These are phyloP conservation scores for Gonium pectorale DNA, from an alignment of 139 green algal genomes.

Conservation along the genomic window DNA sequence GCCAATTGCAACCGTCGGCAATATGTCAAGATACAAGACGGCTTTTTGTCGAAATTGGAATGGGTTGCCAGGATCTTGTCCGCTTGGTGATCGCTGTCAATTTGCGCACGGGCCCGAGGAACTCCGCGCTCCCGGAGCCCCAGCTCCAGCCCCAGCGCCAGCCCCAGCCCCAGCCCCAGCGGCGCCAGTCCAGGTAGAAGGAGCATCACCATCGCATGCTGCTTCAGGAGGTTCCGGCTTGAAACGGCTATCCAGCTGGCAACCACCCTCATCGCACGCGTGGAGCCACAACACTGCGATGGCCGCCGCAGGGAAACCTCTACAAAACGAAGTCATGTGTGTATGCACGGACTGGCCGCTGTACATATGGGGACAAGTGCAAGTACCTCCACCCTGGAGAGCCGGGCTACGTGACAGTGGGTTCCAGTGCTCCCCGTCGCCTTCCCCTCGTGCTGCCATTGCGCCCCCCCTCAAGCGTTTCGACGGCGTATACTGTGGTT, in stretches of 20 bases:
- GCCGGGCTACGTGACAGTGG: not conserved
- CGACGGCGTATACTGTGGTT: not conserved
- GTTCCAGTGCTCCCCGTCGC: not conserved
- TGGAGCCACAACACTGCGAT: not conserved
- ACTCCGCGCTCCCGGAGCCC: not conserved
- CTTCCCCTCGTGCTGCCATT: not conserved
- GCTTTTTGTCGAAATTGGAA: not conserved
- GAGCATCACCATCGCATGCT: not conserved
- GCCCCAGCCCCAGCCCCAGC: not conserved
- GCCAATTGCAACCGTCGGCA: no score
- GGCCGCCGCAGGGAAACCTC: no score
- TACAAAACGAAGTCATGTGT: not conserved
- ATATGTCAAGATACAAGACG: conserved; percentile 2
- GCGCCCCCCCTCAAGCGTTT: not conserved
- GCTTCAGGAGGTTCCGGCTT: not conserved
- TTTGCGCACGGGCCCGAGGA: not conserved
- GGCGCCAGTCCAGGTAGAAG: not conserved
- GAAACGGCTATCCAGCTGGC: not conserved
- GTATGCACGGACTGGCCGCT: not conserved
- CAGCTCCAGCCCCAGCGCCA: not conserved
- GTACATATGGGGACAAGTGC: conserved; percentile 3
- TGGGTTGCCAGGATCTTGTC: not conserved
- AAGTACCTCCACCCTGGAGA: not conserved
- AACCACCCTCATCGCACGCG: not conserved
- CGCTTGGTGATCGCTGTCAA: not conserved